A percentile compares a stretch with the other conserved stretches of the same genome.
Conservation (phyloP, 2,329 filamentous ascomycete genomes). For the Cytospora mali region DNA sequence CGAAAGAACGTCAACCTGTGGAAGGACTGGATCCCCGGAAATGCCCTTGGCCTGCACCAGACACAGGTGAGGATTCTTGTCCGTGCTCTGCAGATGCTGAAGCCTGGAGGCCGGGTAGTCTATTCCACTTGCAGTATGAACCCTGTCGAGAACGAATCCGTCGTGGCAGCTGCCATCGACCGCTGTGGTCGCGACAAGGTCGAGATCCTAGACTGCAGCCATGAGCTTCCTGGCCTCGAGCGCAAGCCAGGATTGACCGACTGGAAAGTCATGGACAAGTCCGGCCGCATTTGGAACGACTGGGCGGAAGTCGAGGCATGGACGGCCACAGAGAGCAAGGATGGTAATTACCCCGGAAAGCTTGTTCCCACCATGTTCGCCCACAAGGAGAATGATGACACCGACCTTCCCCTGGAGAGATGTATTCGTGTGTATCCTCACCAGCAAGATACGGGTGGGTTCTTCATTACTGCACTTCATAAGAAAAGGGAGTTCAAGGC, state of each 20-base stretch:
- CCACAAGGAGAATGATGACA: slow-evolving; percentile 53
- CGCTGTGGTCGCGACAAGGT: slow-evolving; percentile 83
- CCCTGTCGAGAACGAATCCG: slow-evolving; percentile 94
- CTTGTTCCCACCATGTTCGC: slow-evolving; percentile 86
- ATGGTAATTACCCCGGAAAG: slow-evolving; percentile 63
- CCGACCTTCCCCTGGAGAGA: slow-evolving; percentile 76
- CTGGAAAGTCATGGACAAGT: slow-evolving; percentile 93
- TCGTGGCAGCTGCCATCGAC: slow-evolving; percentile 84
- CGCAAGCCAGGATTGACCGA: slow-evolving; percentile 73
- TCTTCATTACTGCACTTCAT: slow-evolving; percentile 95
- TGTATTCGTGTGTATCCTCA: slow-evolving; percentile 96
- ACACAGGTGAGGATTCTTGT: slow-evolving; percentile 91
- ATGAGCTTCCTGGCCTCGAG: slow-evolving; percentile 75
- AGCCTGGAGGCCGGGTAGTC: slow-evolving; percentile 89
- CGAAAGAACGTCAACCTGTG: slow-evolving; percentile 93
- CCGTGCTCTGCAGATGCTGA: slow-evolving; percentile 91
- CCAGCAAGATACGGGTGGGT: slow-evolving; percentile 92
- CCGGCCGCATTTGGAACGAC: slow-evolving; percentile 73
- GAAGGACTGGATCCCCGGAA: slow-evolving; percentile 91
- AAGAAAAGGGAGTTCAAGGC: slow-evolving; percentile 86
- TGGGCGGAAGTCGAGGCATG: slow-evolving; percentile 81
- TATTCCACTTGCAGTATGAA: slow-evolving; percentile 99
- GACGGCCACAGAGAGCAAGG: slow-evolving; percentile 57
- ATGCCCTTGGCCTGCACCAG: slow-evolving; percentile 81
- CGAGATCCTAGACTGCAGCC: slow-evolving; percentile 79